Evolutionary conservation across 108 stramenopile species (phyloP).

Genomic region (Nitzschia sp.): DNA sequence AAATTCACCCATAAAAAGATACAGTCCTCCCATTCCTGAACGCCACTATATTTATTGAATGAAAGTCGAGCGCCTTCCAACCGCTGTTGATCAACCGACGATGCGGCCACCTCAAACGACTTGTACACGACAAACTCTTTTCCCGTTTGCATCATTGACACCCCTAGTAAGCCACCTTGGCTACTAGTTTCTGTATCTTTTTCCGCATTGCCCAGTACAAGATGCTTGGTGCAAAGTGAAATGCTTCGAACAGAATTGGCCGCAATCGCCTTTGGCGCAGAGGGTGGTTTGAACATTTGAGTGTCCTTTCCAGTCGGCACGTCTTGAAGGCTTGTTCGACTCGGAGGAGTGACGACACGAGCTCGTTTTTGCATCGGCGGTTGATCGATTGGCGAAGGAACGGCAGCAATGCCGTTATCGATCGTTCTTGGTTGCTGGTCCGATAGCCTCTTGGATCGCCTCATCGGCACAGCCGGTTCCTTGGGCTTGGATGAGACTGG

Average conservation of each 20-base stretch:
- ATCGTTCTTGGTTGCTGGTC: neutral
- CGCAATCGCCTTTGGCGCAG: constrained; percentile 7
- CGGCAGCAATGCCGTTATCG: neutral
- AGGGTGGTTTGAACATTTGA: neutral
- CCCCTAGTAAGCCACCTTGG: constrained; percentile 54
- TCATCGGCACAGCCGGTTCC: neutral
- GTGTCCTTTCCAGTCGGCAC: neutral
- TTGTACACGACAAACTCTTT: constrained; percentile 70
- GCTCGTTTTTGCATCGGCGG: neutral
- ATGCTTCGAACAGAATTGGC: constrained; percentile 61
- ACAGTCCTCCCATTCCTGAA: constrained; percentile 73
- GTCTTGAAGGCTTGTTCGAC: too few species aligned
- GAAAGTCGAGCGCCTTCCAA: constrained; percentile 47
- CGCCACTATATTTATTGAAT: constrained; percentile 86
- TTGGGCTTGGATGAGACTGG: neutral
- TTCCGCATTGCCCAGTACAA: constrained; percentile 24
- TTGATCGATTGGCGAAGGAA: neutral
- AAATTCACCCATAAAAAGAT: constrained; percentile 79
- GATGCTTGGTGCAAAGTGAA: constrained; percentile 32
- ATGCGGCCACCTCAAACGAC: constrained; percentile 16
- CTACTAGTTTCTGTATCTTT: neutral
- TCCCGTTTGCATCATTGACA: constrained; percentile 49
- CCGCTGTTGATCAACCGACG: constrained; percentile 33
- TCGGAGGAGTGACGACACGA: neutral
- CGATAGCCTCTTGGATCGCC: neutral